A percentile compares a stretch with the other conserved stretches of the same genome.
Evolutionary conservation across 768 basidiomycete genomes (phyloP).

Genomic region (Agaricus subrufescens): DNA sequence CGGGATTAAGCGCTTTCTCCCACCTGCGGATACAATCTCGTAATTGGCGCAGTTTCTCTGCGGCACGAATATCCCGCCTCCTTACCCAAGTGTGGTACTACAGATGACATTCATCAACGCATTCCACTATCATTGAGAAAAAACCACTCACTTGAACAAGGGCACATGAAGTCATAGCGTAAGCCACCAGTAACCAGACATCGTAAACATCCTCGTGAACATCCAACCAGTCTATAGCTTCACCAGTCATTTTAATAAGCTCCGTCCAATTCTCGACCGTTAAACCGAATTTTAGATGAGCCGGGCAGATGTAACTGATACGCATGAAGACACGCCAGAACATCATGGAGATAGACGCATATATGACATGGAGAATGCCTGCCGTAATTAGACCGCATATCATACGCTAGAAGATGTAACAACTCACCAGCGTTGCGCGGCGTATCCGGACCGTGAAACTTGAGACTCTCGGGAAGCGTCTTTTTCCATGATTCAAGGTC

Average conservation of each 20-base stretch:
- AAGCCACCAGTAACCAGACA: conserved; percentile 82
- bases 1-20: conserved; percentile 83
- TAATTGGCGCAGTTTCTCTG: conserved; percentile 69
- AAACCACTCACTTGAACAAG: conserved; percentile 71
- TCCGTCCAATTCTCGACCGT: conserved; percentile 77
- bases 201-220: conserved; percentile 78
- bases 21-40: conserved; percentile 83
- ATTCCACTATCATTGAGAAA: conserved; percentile 4
- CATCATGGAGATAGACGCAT: conserved; percentile 90
- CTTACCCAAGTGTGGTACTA: conserved; percentile 95
- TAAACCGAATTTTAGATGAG: conserved; percentile 82
- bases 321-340: conserved; percentile 99
- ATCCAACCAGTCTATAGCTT: conserved; percentile 89
- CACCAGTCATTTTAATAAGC: conserved; percentile 68
- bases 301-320: conserved; percentile 88
- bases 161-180: conserved; percentile 84
- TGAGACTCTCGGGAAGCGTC: conserved; percentile 71
- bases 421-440: conserved; percentile 62
- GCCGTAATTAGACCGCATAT: neutral
- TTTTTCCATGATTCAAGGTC: conserved; percentile 77
- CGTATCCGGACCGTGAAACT: conserved; percentile 69
- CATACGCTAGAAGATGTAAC: neutral
- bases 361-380: conserved; percentile 88
- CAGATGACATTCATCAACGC: conserved; percentile 7
- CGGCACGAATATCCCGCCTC: conserved; percentile 71